Base-by-base conservation (phyloP, 2,329 filamentous ascomycete genomes). In the Lasiodiplodia sp. region DNA sequence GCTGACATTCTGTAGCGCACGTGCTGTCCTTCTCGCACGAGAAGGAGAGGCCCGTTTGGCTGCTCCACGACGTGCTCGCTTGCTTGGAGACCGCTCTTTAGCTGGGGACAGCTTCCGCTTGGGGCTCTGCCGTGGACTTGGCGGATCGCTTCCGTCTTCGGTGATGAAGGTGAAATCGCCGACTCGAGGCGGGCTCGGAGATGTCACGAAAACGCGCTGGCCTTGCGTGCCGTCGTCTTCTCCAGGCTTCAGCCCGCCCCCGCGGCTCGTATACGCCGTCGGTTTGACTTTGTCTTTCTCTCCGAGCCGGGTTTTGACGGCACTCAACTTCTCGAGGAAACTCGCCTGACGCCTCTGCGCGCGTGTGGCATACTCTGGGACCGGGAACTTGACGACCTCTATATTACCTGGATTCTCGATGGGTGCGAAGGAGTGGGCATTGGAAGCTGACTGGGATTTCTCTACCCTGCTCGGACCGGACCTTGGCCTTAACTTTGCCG, bases 361-460 rank as follows among this genome's bases (percentile, higher is more conserved):
- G 38, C 60, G 58, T 3, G 67, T 51, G 5, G 67, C 67, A 25
- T 65, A n/a, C 18, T 62, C 57, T 4, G 58, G 49, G 25, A 68
- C 49, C 11, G 44, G 49, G 51, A 68, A 68, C 25, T 28, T 40
- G 25, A 52, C 38, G 14, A 38, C 21, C 31, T 64, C 51, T 6
- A 51, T 38, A 31, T n/a, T 53, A 3, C 38, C 58, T 8, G 67
- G n/a, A 31, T 62, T 55, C 25, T 52, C 44, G 51, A 56, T 51
- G 34, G 55, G 44, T 23, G 57, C 67, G 25, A 53, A 56, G 49
- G 40, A 14, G n/a, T 51, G 56, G 78, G 40, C 12, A n/a, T 95
- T 95, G 72, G 96, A 96, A 77, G 92, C 95, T 67, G 94, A 93
- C 68, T 97, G 94, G 80, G 95, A 95, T 34, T 83, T 89, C 82